phyloP scores from a whole-genome alignment of 164 flowering plant genomes.

The Magnolia kwangsiensis region DNA sequence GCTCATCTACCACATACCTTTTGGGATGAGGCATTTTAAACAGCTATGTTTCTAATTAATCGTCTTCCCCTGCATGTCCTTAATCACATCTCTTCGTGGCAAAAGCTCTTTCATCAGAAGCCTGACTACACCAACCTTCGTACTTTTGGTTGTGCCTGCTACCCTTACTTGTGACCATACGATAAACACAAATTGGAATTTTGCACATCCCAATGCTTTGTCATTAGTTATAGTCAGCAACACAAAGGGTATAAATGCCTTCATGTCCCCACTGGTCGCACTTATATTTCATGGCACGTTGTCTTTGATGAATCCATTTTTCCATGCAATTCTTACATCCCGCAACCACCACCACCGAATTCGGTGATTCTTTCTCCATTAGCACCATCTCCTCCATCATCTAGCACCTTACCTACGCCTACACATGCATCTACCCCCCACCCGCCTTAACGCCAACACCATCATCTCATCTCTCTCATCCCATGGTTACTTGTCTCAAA shows the following conservation, averaged over 20 bases:
- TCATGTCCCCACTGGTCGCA: neutral
- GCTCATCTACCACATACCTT: neutral
- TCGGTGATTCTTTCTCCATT: neutral
- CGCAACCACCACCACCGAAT: too few species aligned
- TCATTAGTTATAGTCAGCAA: constrained; percentile 5
- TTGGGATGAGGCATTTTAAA: neutral
- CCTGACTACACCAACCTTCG: neutral
- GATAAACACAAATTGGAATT: neutral
- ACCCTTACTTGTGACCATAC: constrained; percentile 1
- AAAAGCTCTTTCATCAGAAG: neutral
- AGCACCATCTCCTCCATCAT: neutral
- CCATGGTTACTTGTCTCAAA: neutral
- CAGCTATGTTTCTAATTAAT: neutral
- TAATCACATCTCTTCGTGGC: neutral
- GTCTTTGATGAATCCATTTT: constrained; percentile 6
- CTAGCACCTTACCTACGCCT: too few species aligned
- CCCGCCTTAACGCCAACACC: too few species aligned
- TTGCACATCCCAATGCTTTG: neutral
- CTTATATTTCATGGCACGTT: constrained; percentile 5
- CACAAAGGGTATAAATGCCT: constrained; percentile 9
- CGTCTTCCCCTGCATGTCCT: neutral
- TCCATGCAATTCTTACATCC: neutral
- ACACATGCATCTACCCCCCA: too few species aligned
- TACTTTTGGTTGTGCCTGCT: constrained; percentile 6
- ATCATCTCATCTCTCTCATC: neutral